Conservation (phyloP, 192 early-diverging fungal genomes). For the Backusella luteola region DNA sequence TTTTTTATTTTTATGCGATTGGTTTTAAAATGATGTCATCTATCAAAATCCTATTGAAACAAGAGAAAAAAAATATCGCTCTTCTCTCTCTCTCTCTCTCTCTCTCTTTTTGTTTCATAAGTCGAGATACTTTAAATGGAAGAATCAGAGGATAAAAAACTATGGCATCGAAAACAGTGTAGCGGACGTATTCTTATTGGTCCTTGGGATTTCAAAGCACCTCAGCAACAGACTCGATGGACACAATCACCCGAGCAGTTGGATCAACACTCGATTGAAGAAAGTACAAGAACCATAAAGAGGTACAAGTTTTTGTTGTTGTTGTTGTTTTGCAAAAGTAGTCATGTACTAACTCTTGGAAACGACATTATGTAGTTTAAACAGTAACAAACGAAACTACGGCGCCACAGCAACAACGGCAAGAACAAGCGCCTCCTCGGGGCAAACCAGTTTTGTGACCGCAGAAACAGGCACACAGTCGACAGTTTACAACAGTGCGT, state of each 20-base stretch:
- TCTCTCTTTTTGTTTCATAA: not conserved
- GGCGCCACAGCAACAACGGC: not conserved
- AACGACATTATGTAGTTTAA: not conserved
- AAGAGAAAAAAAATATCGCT: not conserved
- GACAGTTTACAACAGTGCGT: not conserved
- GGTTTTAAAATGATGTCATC: not conserved
- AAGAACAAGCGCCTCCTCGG: not conserved
- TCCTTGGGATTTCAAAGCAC: slow-evolving; percentile 14
- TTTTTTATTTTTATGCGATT: not conserved
- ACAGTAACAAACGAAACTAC: not conserved
- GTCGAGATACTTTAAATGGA: not conserved
- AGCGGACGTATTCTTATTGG: slow-evolving; percentile 22
- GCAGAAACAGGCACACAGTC: not conserved
- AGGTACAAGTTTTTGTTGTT: not conserved
- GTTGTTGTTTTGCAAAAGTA: too few relatives aligned
- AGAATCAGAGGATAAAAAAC: not conserved
- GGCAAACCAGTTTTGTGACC: not conserved
- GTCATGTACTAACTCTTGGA: too few relatives aligned
- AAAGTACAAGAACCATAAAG: not conserved
- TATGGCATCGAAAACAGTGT: slow-evolving; percentile 13
- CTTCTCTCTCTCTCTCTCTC: slow-evolving; percentile 5
- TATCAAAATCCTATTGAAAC: not conserved
- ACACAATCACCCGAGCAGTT: not conserved
- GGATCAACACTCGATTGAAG: not conserved
- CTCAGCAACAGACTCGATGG: not conserved